A percentile compares a stretch with the other conserved stretches of the same genome.
phyloP scores from a whole-genome alignment of 768 basidiomycete genomes.

The Naganishia randhawae region DNA sequence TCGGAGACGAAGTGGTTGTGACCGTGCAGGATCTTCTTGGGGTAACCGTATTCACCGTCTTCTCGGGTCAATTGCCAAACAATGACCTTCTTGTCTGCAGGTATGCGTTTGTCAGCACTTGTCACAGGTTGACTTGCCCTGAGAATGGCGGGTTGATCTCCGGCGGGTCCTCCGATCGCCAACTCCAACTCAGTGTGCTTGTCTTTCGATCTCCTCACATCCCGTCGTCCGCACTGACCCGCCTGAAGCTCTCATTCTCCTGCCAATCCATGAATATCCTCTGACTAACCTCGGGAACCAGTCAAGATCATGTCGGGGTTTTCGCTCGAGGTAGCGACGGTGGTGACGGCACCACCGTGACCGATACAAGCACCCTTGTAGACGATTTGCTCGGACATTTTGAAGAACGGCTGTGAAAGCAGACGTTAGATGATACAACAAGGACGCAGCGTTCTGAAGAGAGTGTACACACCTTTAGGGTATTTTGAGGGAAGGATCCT shows the following conservation, averaged over 20 bases:
- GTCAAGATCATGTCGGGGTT: slow-evolving; percentile 99
- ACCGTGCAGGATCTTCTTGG: slow-evolving; percentile 93
- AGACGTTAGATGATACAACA: slow-evolving; percentile 19
- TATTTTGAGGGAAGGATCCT: slow-evolving; percentile 1
- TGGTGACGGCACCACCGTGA: slow-evolving; percentile 97
- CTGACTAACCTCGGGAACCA: slow-evolving; percentile 79
- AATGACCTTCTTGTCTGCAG: slow-evolving; percentile 95
- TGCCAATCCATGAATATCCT: background rate
- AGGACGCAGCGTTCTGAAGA: background rate
- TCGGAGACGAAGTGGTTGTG: slow-evolving; percentile 99
- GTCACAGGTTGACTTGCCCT: too few relatives aligned
- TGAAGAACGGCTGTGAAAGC: slow-evolving; percentile 11
- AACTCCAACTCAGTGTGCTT: too few relatives aligned
- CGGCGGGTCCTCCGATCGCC: too few relatives aligned
- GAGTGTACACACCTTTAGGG: slow-evolving; percentile 11
- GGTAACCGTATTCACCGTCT: slow-evolving; percentile 80
- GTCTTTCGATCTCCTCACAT: too few relatives aligned
- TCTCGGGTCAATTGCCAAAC: slow-evolving; percentile 95
- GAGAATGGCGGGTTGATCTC: too few relatives aligned
- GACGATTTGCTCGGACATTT: slow-evolving; percentile 78
- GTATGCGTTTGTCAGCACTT: background rate
- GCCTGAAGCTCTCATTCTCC: background rate
- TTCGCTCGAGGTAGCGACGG: slow-evolving; percentile 95
- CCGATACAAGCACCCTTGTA: slow-evolving; percentile 88
- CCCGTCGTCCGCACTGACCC: background rate